phyloP scores from a whole-genome alignment of 306 rosid species.

The Castanospermum australe region DNA sequence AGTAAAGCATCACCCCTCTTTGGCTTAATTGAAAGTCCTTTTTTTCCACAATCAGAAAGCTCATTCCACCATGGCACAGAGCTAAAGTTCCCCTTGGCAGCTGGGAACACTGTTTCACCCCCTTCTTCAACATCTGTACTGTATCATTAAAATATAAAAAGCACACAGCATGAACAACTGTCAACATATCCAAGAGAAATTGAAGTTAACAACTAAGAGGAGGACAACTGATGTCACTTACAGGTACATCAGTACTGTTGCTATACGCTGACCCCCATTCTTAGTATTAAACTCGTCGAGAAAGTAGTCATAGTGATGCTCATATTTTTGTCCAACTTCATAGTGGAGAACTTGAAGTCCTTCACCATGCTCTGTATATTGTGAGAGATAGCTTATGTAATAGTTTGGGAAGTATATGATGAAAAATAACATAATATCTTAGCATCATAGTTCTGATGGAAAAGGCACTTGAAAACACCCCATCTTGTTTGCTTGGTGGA shows the following conservation, averaged over 20 bases:
- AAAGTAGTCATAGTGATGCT: constrained; percentile 82
- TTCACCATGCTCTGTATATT: constrained; percentile 81
- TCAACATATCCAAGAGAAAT: constrained; percentile 2
- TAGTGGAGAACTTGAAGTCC: constrained; percentile 93
- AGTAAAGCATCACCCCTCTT: constrained; percentile 94
- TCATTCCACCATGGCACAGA: constrained; percentile 97
- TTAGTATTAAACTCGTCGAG: constrained; percentile 52
- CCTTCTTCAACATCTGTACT: constrained; percentile 99
- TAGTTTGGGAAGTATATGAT: constrained; percentile 14
- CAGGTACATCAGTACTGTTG: constrained; percentile 93
- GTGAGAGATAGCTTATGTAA: constrained; percentile 5
- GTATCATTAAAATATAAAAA: constrained; percentile 38
- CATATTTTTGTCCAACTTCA: constrained; percentile 92
- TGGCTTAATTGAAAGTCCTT: constrained; percentile 90
- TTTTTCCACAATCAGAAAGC: constrained; percentile 84
- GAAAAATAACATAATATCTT: constrained; percentile 19
- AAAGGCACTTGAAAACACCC: background rate
- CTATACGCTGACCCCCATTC: constrained; percentile 92
- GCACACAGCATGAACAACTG: background rate
- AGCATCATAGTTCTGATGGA: constrained; percentile 9
- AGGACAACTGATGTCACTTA: constrained; percentile 40
- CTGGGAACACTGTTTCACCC: constrained; percentile 97
- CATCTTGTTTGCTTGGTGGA: background rate
- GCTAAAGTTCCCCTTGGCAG: constrained; percentile 81
- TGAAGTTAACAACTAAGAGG: background rate